A percentile compares a stretch with the other conserved stretches of the same genome.
phyloP scores from a whole-genome alignment of 192 early-diverging fungal genomes.

The Gonapodya prolifera region DNA sequence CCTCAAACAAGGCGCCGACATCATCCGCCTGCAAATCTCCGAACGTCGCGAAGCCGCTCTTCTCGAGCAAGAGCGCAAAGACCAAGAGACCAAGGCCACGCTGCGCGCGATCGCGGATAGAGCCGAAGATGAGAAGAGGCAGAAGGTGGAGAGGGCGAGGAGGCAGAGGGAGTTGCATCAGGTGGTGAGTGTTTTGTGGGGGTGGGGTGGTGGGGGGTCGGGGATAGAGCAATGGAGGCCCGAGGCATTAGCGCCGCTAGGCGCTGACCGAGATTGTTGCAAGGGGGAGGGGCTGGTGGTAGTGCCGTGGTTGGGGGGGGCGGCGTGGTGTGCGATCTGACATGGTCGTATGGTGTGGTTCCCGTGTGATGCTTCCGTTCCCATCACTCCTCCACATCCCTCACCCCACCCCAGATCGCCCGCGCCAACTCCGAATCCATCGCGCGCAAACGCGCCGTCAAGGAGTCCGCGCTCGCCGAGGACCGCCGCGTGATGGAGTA shows the following conservation, averaged over 20 bases:
- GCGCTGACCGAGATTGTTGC: no score
- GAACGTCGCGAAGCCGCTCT: conserved; percentile 39
- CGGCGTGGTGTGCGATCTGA: no score
- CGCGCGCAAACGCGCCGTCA: conserved; percentile 24
- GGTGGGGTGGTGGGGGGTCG: neutral
- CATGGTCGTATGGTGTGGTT: no score
- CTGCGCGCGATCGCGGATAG: conserved; percentile 30
- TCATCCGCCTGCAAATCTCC: conserved; percentile 37
- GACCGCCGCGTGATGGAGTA: conserved; percentile 41
- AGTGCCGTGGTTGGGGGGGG: no score
- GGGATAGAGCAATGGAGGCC: no score
- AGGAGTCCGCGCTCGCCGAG: conserved; percentile 37
- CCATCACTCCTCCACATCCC: neutral
- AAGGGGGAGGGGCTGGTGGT: no score
- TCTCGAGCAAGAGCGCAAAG: conserved; percentile 35
- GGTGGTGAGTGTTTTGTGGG: conserved; percentile 16
- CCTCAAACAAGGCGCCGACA: conserved; percentile 27
- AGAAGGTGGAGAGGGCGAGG: conserved; percentile 31
- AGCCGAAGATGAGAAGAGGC: conserved; percentile 27
- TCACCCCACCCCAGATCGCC: conserved; percentile 19
- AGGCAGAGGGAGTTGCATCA: conserved; percentile 27
- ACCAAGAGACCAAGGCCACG: conserved; percentile 45
- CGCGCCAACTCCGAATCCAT: conserved; percentile 36
- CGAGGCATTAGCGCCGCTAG: no score
- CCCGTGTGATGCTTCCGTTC: no score